Percentiles rank a stretch among this genome's conserved stretches.
Conservation (phyloP, 2,329 filamentous ascomycete species). For the Fulvia fulva region DNA sequence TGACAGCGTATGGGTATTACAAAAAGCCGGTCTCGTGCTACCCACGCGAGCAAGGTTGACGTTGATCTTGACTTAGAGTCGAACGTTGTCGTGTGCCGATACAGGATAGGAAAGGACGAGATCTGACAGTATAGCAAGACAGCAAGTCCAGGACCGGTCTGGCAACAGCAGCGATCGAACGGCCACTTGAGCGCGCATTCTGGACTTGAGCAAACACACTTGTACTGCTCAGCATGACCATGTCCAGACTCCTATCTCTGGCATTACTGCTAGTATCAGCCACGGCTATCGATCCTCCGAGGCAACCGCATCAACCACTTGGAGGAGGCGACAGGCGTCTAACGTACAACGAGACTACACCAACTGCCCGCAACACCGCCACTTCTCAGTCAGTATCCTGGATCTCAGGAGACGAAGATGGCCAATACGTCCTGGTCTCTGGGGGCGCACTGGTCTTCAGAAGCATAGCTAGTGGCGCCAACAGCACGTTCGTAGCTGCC, state of each 20-base stretch:
- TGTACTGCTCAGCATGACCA: constrained; percentile 6
- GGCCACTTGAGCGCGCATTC: neutral
- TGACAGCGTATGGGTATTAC: too few species aligned
- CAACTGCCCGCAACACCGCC: constrained; percentile 10
- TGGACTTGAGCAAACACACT: neutral
- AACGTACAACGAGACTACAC: constrained; percentile 20
- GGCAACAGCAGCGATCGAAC: neutral
- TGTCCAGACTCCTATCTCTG: constrained; percentile 6
- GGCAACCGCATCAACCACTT: constrained; percentile 16
- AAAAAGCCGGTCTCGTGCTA: too few species aligned
- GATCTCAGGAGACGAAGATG: constrained; percentile 57
- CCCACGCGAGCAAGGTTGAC: too few species aligned
- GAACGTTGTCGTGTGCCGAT: too few species aligned
- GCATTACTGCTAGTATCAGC: constrained; percentile 9
- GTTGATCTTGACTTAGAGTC: too few species aligned
- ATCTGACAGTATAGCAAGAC: too few species aligned
- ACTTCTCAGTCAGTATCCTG: constrained; percentile 39
- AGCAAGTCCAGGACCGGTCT: too few species aligned
- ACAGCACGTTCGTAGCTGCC: constrained; percentile 55
- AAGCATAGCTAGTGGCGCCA: constrained; percentile 57
- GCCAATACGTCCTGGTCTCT: constrained; percentile 55
- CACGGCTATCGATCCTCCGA: constrained; percentile 16
- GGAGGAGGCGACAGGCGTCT: constrained; percentile 16
- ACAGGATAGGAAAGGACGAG: neutral
- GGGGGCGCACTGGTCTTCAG: constrained; percentile 56